Evolutionary conservation across 257 asterid species (phyloP).

Genomic region (Rauvolfia tetraphylla): DNA sequence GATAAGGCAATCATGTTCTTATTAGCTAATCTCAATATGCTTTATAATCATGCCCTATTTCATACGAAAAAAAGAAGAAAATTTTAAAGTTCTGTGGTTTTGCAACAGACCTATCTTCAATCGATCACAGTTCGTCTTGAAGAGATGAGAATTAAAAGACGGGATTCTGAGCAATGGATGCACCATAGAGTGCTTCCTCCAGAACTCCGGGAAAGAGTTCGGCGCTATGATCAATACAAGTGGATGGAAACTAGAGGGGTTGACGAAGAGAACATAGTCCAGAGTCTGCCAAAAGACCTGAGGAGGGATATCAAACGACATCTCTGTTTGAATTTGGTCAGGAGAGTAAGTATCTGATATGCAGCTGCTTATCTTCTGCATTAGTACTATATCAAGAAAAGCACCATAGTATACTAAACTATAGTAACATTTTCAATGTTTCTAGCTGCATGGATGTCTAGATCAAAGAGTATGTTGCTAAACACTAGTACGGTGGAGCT

Average conservation of each 20-base stretch:
- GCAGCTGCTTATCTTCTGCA: background rate
- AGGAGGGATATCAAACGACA: slow-evolving; percentile 91
- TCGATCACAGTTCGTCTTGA: slow-evolving; percentile 82
- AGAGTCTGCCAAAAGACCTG: slow-evolving; percentile 81
- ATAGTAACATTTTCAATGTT: background rate
- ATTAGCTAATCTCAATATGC: background rate
- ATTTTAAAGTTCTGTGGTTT: slow-evolving; percentile 18
- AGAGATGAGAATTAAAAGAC: slow-evolving; percentile 90
- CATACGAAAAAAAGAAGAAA: background rate
- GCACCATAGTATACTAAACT: too few species aligned
- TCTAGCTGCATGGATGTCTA: background rate
- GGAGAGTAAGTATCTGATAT: slow-evolving; percentile 52
- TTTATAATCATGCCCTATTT: background rate
- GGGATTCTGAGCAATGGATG: slow-evolving; percentile 99
- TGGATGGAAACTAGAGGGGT: slow-evolving; percentile 95
- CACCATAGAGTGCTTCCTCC: slow-evolving; percentile 89
- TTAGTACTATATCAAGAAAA: background rate
- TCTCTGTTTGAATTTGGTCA: slow-evolving; percentile 80
- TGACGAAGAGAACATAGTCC: slow-evolving; percentile 85
- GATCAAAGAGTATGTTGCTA: background rate
- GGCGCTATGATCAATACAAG: slow-evolving; percentile 90
- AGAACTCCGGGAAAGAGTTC: slow-evolving; percentile 77
- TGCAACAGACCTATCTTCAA: slow-evolving; percentile 86
- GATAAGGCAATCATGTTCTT: background rate
- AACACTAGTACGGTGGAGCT: slow-evolving; percentile 8